Conservation (phyloP, 2,329 filamentous ascomycete genomes). For the Macrophomina tecta region DNA sequence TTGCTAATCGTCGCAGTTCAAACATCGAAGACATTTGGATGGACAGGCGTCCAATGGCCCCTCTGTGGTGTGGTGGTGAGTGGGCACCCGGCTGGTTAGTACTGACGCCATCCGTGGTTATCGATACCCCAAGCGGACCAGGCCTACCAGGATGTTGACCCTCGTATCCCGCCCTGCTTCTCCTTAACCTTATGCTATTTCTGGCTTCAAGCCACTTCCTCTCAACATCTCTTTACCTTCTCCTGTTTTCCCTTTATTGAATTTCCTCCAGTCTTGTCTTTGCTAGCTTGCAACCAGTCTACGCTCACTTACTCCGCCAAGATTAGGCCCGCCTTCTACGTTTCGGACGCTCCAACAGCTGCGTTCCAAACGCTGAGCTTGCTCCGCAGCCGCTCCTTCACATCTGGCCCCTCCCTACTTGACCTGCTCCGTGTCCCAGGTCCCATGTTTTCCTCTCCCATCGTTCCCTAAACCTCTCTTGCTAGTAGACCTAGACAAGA, state of each 20-base stretch:
- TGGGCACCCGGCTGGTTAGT: neutral
- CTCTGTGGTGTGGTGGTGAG: slow-evolving; percentile 5
- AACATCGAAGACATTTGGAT: slow-evolving; percentile 1
- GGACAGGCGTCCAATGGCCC: neutral
- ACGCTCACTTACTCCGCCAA: neutral
- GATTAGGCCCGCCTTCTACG: slow-evolving; percentile 1
- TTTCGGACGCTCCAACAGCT: neutral
- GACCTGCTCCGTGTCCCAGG: neutral
- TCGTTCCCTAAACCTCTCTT: neutral
- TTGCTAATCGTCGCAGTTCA: neutral
- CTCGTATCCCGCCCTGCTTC: slow-evolving; percentile 4
- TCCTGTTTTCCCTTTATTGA: neutral
- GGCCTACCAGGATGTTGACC: slow-evolving; percentile 4
- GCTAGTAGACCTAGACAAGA: slow-evolving; percentile 34
- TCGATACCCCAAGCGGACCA: slow-evolving; percentile 24
- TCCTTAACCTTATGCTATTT: slow-evolving; percentile 23
- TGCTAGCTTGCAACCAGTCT: neutral
- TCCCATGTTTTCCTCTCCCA: slow-evolving; percentile 5
- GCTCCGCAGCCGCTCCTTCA: neutral
- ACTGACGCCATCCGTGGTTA: slow-evolving; percentile 18
- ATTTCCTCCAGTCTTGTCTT: neutral
- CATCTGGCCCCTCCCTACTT: neutral
- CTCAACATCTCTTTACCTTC: neutral
- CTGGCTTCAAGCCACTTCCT: slow-evolving; percentile 1
- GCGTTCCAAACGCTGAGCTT: slow-evolving; percentile 5